Evolutionary conservation across 2,329 filamentous ascomycete species (phyloP).

Genomic region (Talaromyces albobiverticillius): DNA sequence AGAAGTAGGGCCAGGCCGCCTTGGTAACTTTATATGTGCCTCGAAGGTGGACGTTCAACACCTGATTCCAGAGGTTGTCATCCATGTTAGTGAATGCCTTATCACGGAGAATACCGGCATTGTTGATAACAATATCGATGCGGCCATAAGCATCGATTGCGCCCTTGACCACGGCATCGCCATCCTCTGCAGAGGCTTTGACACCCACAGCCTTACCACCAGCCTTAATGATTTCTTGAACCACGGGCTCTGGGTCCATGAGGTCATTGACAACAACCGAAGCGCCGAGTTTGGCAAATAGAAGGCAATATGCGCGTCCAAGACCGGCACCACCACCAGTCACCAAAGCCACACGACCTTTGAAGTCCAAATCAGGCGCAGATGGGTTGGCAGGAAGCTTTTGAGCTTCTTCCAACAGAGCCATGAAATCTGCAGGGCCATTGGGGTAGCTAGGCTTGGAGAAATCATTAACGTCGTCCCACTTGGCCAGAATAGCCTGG

Average conservation of each 20-base stretch:
- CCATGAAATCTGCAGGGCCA: conserved; percentile 84
- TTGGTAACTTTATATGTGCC: conserved; percentile 97
- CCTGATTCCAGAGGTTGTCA: conserved; percentile 86
- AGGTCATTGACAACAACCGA: conserved; percentile 94
- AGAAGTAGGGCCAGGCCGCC: conserved; percentile 94
- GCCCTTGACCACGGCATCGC: conserved; percentile 83
- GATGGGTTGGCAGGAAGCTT: conserved; percentile 70
- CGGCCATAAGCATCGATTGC: conserved; percentile 93
- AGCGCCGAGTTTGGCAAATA: conserved; percentile 80
- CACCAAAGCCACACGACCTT: conserved; percentile 78
- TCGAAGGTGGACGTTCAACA: conserved; percentile 86
- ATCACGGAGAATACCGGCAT: conserved; percentile 94
- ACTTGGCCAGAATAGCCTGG: conserved; percentile 81
- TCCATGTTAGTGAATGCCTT: conserved; percentile 99
- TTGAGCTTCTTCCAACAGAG: conserved; percentile 77
- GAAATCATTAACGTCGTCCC: conserved; percentile 85
- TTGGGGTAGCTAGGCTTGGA: conserved; percentile 76
- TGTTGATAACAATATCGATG: conserved; percentile 95
- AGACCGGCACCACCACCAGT: conserved; percentile 89
- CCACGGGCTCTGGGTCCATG: conserved; percentile 84
- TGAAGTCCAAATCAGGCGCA: conserved; percentile 75
- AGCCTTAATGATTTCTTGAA: conserved; percentile 84
- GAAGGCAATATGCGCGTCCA: conserved; percentile 83
- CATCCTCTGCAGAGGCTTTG: conserved; percentile 91
- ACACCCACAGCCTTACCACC: conserved; percentile 90